These are phyloP conservation scores for Russula dissimulans DNA, from an alignment of 768 basidiomycete species.

Conservation along the genomic window DNA sequence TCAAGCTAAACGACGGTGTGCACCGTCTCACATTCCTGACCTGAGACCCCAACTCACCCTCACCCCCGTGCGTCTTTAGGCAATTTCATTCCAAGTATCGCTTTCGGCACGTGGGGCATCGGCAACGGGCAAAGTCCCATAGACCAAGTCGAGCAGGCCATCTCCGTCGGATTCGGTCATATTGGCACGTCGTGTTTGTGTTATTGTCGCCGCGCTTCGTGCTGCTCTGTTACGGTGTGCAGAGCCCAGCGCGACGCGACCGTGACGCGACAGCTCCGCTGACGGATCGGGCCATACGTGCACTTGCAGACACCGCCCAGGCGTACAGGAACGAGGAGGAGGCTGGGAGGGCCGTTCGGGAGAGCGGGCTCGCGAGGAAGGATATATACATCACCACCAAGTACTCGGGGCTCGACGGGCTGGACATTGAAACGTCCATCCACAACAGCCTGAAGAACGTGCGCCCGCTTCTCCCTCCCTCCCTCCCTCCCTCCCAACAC, in stretches of 20 bases:
- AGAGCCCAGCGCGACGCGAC: too few relatives aligned
- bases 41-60: neutral
- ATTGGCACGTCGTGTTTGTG: conserved; percentile 35
- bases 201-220: too few relatives aligned
- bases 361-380: conserved; percentile 46
- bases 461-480: conserved; percentile 15
- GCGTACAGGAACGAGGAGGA: conserved; percentile 52
- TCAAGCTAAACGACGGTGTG: conserved; percentile 52
- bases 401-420: conserved; percentile 42
- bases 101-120: conserved; percentile 58
- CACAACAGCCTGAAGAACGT: conserved; percentile 48
- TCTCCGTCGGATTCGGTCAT: conserved; percentile 53
- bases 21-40: neutral
- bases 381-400: conserved; percentile 62
- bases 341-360: conserved; percentile 38
- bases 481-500: too few relatives aligned
- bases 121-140: conserved; percentile 45
- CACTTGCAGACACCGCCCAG: conserved; percentile 47
- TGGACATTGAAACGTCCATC: conserved; percentile 48
- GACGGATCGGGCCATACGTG: neutral
- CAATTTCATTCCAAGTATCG: conserved; percentile 39
- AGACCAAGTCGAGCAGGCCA: conserved; percentile 51
- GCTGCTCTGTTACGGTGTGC: too few relatives aligned
- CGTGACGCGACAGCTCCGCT: neutral
- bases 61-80: conserved; percentile 27